Conservation (phyloP, 306 rosid species). For the Lathyrus oleraceus region DNA sequence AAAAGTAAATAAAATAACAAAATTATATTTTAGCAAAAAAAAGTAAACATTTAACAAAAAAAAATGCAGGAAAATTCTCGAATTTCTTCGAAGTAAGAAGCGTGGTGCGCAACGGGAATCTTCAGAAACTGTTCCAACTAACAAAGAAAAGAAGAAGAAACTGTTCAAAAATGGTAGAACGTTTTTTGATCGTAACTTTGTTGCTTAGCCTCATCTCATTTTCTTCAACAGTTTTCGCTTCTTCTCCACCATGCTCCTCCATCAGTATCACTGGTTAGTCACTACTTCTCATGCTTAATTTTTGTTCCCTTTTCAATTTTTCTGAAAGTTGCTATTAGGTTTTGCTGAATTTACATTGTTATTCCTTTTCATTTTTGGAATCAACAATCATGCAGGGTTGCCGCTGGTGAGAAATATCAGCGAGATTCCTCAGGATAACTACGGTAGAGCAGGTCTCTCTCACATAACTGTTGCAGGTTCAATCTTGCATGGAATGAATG, state of each 20-base stretch:
- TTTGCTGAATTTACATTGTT: background rate
- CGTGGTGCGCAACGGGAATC: background rate
- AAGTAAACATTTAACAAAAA: too few relatives aligned
- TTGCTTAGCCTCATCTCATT: constrained; percentile 42
- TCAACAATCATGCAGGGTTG: constrained; percentile 46
- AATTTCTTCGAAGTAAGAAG: background rate
- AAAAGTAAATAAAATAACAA: too few relatives aligned
- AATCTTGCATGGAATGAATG: constrained; percentile 76
- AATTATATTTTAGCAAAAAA: too few relatives aligned
- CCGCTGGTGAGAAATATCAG: constrained; percentile 79
- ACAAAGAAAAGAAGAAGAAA: background rate
- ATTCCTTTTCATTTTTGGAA: constrained; percentile 6
- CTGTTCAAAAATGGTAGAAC: constrained; percentile 48
- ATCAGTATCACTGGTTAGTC: constrained; percentile 42
- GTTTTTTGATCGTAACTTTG: constrained; percentile 15
- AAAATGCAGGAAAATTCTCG: too few relatives aligned
- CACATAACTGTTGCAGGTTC: constrained; percentile 86
- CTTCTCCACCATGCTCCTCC: constrained; percentile 61
- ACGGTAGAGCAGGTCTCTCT: constrained; percentile 77
- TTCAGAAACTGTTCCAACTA: background rate
- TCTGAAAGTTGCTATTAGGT: background rate
- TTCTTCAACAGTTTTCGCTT: constrained; percentile 53
- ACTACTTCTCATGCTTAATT: background rate
- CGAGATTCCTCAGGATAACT: constrained; percentile 74
- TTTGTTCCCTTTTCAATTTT: background rate